Evolutionary conservation across 2,329 filamentous ascomycete genomes (phyloP).

Genomic region (Fonsecaea pugnacius): DNA sequence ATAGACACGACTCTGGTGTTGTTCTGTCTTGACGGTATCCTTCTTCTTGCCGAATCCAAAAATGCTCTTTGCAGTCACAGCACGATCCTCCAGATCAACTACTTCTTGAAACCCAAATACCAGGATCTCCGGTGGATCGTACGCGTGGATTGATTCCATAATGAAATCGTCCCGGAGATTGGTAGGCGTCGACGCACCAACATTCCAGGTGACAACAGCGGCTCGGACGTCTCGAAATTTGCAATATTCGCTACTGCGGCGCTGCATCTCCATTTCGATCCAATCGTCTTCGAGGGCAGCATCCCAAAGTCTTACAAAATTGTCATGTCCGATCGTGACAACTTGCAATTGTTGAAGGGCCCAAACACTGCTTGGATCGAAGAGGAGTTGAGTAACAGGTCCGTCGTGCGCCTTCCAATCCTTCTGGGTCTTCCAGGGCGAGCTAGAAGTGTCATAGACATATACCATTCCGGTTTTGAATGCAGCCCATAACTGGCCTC

Average conservation of each 20-base stretch:
- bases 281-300: constrained; percentile 91
- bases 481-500: constrained; percentile 84
- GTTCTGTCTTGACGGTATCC: constrained; percentile 72
- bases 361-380: constrained; percentile 82
- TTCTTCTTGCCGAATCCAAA: constrained; percentile 80
- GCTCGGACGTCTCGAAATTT: constrained; percentile 80
- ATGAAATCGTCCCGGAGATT: constrained; percentile 79
- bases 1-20: constrained; percentile 96
- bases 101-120: constrained; percentile 98
- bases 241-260: constrained; percentile 80
- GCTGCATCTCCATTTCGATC: constrained; percentile 89
- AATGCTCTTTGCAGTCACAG: constrained; percentile 92
- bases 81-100: constrained; percentile 97
- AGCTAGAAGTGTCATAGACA: constrained; percentile 80
- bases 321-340: constrained; percentile 84
- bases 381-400: constrained; percentile 75
- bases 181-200: constrained; percentile 89
- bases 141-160: constrained; percentile 74
- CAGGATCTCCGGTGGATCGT: constrained; percentile 81
- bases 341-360: constrained; percentile 83
- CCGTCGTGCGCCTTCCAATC: constrained; percentile 92
- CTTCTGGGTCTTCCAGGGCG: constrained; percentile 89
- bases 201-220: constrained; percentile 92
- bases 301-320: constrained; percentile 84
- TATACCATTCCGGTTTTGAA: constrained; percentile 94